Conservation (phyloP, 495 filamentous ascomycete species). For the Daldinia bambusicola region DNA sequence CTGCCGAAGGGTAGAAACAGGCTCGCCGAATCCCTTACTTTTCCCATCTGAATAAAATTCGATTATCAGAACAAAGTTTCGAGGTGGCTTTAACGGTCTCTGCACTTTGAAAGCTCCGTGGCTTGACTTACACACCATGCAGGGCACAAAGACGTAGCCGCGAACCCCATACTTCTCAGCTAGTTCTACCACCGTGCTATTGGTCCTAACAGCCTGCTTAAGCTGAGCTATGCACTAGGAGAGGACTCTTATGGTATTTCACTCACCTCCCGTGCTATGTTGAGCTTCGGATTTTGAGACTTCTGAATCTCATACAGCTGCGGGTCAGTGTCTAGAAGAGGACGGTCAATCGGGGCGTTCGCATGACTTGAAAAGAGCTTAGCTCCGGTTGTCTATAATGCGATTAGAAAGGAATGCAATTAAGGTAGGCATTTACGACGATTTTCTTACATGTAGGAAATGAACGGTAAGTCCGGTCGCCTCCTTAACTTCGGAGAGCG, state of each 20-base stretch:
- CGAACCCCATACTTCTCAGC: conserved; percentile 52
- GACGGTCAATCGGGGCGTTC: conserved; percentile 48
- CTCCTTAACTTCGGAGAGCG: conserved; percentile 54
- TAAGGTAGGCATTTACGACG: not conserved
- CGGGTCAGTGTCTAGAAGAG: conserved; percentile 56
- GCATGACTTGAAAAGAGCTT: conserved; percentile 48
- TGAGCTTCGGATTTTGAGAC: conserved; percentile 18
- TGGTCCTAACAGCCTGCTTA: conserved; percentile 47
- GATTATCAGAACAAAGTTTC: not conserved
- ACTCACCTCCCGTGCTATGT: conserved; percentile 1
- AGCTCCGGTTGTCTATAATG: conserved; percentile 45
- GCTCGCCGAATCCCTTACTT: conserved; percentile 60
- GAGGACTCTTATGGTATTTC: not conserved
- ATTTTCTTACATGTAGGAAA: conserved; percentile 53
- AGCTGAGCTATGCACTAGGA: conserved; percentile 2
- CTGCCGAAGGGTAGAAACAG: conserved; percentile 57
- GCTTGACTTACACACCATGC: conserved; percentile 53
- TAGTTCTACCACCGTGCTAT: conserved; percentile 53
- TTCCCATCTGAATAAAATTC: conserved; percentile 47
- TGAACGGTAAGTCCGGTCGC: conserved; percentile 54
- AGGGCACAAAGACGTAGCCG: conserved; percentile 61
- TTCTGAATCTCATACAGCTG: conserved; percentile 56
- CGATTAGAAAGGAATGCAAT: not conserved
- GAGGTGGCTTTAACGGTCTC: too few relatives aligned
- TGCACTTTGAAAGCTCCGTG: not conserved